Conservation (phyloP, 345 rosid genomes). For the Brassica incana region DNA sequence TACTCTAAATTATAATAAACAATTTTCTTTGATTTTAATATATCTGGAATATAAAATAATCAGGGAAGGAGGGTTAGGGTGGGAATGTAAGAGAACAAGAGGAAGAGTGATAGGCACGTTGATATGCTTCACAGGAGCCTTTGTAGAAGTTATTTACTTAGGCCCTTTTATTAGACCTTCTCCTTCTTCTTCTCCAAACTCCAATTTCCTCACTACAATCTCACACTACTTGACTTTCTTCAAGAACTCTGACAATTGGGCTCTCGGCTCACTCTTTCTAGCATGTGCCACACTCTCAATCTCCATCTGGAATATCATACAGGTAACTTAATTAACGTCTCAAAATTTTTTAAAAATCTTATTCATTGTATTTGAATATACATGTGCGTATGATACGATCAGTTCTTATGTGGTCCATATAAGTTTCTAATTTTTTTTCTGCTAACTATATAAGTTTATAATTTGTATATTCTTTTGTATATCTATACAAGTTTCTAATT, state of each 20-base stretch:
- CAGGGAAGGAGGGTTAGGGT: slow-evolving; percentile 49
- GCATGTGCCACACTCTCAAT: slow-evolving; percentile 64
- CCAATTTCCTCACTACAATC: slow-evolving; percentile 32
- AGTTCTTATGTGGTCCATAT: neutral
- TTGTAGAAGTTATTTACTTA: slow-evolving; percentile 49
- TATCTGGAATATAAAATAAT: neutral
- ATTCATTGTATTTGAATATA: neutral
- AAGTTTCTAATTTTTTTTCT: neutral
- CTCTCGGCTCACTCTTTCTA: slow-evolving; percentile 65
- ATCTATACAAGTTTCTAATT: neutral
- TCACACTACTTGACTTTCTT: slow-evolving; percentile 53
- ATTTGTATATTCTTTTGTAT: neutral
- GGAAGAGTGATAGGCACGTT: slow-evolving; percentile 58
- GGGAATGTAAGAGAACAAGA: slow-evolving; percentile 48
- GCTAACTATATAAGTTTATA: neutral
- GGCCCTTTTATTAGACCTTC: slow-evolving; percentile 56
- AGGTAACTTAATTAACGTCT: slow-evolving; percentile 41
- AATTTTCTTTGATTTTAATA: neutral
- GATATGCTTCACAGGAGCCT: slow-evolving; percentile 58
- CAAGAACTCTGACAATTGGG: slow-evolving; percentile 59
- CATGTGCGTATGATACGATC: neutral
- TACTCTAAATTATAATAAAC: neutral
- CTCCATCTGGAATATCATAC: slow-evolving; percentile 66
- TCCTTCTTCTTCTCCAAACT: slow-evolving; percentile 40
- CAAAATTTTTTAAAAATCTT: neutral